Conservation (phyloP, 2,329 filamentous ascomycete species). For the Fusarium sp. region DNA sequence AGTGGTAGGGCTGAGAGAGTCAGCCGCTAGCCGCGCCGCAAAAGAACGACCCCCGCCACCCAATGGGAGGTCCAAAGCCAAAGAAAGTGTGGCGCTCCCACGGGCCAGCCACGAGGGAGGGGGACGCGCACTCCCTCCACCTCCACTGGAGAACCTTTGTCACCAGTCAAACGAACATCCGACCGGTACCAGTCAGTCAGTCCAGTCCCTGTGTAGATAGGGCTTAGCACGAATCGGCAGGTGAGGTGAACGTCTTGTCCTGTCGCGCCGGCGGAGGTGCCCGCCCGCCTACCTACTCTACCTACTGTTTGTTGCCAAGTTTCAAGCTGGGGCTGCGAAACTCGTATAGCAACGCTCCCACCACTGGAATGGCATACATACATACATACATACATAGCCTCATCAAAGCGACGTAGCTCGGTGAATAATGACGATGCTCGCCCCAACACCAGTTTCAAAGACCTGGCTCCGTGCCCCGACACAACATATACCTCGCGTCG, state of each 20-base stretch:
- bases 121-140: conserved; percentile 8
- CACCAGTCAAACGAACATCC: background rate
- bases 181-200: background rate
- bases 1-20: conserved; percentile 26
- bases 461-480: conserved; percentile 16
- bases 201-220: conserved; percentile 2
- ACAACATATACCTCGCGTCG: conserved; percentile 6
- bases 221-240: conserved; percentile 26
- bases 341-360: too few species aligned
- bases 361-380: background rate
- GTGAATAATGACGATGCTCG: too few species aligned
- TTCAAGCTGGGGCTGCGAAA: too few species aligned
- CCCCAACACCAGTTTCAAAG: too few species aligned
- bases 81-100: conserved; percentile 8
- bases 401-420: background rate
- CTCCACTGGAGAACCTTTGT: conserved; percentile 6
- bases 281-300: background rate
- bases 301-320: background rate
- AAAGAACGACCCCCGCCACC: background rate
- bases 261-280: background rate
- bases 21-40: conserved; percentile 9
- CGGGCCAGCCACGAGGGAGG: conserved; percentile 7
- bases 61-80: background rate
- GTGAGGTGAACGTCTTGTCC: background rate
- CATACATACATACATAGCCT: background rate